These are phyloP conservation scores for Thraustotheca clavata DNA, from an alignment of 352 stramenopile species.

Conservation along the genomic window DNA sequence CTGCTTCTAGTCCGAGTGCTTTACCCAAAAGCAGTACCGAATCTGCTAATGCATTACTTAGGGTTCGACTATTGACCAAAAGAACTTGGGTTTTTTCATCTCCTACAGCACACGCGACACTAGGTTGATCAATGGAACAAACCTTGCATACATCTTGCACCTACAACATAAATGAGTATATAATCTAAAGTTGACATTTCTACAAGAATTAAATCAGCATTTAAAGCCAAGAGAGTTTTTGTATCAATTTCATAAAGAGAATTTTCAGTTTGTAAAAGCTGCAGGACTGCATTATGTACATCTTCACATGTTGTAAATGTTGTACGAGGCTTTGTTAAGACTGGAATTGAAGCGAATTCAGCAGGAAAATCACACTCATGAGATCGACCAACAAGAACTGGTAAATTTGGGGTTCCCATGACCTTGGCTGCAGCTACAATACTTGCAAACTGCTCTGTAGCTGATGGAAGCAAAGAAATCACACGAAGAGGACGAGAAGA, in stretches of 20 bases:
- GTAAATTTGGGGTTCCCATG: slow-evolving; percentile 12
- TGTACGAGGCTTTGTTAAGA: slow-evolving; percentile 48
- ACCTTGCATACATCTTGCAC: slow-evolving; percentile 57
- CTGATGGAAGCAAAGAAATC: slow-evolving; percentile 58
- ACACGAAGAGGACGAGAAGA: slow-evolving; percentile 27
- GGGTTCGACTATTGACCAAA: slow-evolving; percentile 13
- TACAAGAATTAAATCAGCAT: slow-evolving; percentile 60
- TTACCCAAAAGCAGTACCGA: slow-evolving; percentile 45
- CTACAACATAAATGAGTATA: background rate
- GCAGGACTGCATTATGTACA: slow-evolving; percentile 55
- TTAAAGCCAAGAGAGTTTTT: slow-evolving; percentile 28
- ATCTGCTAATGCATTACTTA: slow-evolving; percentile 35
- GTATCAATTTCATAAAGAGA: slow-evolving; percentile 60
- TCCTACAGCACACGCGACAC: slow-evolving; percentile 29
- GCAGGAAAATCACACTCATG: slow-evolving; percentile 64
- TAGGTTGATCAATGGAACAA: slow-evolving; percentile 60
- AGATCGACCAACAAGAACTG: slow-evolving; percentile 52
- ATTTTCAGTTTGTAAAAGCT: slow-evolving; percentile 32
- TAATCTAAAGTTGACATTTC: background rate
- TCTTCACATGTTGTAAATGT: slow-evolving; percentile 53
- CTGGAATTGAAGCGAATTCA: slow-evolving; percentile 33
- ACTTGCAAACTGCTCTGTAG: slow-evolving; percentile 47
- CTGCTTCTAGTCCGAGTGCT: slow-evolving; percentile 38
- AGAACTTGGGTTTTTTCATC: slow-evolving; percentile 3
- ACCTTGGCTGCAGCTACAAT: background rate